Conservation (phyloP, 2,329 filamentous ascomycete genomes). For the Penicillium sp. region DNA sequence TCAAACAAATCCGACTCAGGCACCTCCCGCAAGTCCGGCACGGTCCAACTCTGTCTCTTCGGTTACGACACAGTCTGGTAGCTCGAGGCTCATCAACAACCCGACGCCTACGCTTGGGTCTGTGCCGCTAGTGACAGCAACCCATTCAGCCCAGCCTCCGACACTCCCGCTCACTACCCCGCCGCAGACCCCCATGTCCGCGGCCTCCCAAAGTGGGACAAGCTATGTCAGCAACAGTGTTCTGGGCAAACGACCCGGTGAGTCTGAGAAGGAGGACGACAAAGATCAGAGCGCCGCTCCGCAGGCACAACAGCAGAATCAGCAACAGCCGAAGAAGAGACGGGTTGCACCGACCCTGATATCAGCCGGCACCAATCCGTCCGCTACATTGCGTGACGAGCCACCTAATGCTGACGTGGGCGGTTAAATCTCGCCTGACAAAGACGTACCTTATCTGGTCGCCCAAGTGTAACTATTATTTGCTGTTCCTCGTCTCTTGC, state of each 20-base stretch:
- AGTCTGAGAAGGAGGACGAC: constrained; percentile 39
- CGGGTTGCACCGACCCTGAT: constrained; percentile 61
- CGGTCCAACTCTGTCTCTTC: constrained; percentile 78
- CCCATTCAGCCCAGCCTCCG: constrained; percentile 49
- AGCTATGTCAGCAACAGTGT: constrained; percentile 48
- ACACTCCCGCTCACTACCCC: constrained; percentile 72
- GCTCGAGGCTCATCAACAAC: no score
- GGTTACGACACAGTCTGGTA: constrained; percentile 55
- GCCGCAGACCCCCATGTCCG: constrained; percentile 67
- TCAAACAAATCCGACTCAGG: no score
- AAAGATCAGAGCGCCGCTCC: no score
- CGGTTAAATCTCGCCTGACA: no score
- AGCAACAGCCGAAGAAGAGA: constrained; percentile 56
- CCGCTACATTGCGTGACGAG: no score
- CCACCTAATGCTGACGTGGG: no score
- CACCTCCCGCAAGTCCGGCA: constrained; percentile 62
- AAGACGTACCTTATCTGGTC: no score
- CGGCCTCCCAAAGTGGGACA: constrained; percentile 39
- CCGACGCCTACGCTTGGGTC: constrained; percentile 69
- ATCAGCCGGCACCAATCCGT: constrained; percentile 25
- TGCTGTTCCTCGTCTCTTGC: no score
- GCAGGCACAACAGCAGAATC: no score
- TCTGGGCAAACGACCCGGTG: constrained; percentile 44
- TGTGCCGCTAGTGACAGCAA: constrained; percentile 66
- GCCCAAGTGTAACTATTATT: no score